Evolutionary conservation across 768 basidiomycete genomes (phyloP).

Genomic region (Tephrocybe sp.): DNA sequence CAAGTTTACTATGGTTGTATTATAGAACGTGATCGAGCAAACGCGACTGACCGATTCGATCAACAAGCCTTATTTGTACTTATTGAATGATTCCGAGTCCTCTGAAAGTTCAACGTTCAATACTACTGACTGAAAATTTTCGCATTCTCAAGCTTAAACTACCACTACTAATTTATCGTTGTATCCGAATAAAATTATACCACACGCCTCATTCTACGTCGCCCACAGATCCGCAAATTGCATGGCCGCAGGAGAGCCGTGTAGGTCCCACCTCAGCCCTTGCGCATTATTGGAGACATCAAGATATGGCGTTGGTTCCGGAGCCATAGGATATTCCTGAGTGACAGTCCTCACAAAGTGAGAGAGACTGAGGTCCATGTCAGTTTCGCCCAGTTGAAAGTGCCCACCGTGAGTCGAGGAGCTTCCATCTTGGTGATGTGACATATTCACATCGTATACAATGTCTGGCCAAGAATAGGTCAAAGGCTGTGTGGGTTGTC

Average conservation of each 20-base stretch:
- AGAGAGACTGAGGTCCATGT: conserved; percentile 50
- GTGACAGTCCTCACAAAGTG: conserved; percentile 44
- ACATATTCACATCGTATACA: conserved; percentile 10
- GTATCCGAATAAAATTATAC: too few species aligned
- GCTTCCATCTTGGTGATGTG: background rate
- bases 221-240: conserved; percentile 17
- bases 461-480: conserved; percentile 48
- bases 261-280: conserved; percentile 10
- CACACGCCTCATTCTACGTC: background rate
- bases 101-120: background rate
- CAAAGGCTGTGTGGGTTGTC: conserved; percentile 28
- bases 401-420: conserved; percentile 1
- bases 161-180: too few species aligned
- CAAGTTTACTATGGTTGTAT: background rate
- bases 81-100: background rate
- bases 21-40: background rate
- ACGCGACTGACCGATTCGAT: conserved; percentile 10
- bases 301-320: conserved; percentile 10
- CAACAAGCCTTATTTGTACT: conserved; percentile 13
- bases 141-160: too few species aligned
- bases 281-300: background rate
- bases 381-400: conserved; percentile 22
- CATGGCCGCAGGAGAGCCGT: background rate
- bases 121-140: too few species aligned
- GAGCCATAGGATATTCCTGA: conserved; percentile 8